A percentile compares a stretch with the other conserved stretches of the same genome.
These are phyloP conservation scores for Syncephalastrum contaminatum DNA, from an alignment of 371 early-diverging fungal species.

Conservation along the genomic window DNA sequence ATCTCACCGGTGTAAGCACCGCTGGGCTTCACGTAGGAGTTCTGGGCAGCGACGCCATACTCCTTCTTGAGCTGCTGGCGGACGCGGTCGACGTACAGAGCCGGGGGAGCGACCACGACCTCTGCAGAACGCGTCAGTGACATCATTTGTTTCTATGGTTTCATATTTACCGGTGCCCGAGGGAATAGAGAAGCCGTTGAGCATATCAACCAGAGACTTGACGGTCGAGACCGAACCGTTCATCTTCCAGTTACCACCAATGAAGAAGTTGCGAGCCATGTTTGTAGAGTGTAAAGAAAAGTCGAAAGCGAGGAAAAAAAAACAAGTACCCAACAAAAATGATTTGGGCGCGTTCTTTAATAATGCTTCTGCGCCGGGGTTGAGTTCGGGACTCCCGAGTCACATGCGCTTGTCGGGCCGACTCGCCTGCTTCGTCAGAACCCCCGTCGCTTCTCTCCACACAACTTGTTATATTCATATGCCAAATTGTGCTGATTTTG, in stretches of 20 bases:
- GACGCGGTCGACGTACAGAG: constrained; percentile 86
- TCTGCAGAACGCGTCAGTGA: constrained; percentile 51
- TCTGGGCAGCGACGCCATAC: constrained; percentile 96
- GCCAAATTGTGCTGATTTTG: too few relatives aligned
- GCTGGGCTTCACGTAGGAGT: constrained; percentile 81
- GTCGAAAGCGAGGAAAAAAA: neutral
- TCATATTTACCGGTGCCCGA: constrained; percentile 39
- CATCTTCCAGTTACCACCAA: constrained; percentile 96
- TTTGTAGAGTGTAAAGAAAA: constrained; percentile 3
- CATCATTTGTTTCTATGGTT: constrained; percentile 1
- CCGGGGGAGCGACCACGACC: constrained; percentile 97
- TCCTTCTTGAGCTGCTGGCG: constrained; percentile 74
- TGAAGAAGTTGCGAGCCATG: constrained; percentile 69
- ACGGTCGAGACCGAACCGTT: constrained; percentile 82
- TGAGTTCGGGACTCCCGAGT: constrained; percentile 4
- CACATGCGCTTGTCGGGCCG: constrained; percentile 7
- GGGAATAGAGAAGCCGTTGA: constrained; percentile 68
- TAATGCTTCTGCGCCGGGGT: neutral
- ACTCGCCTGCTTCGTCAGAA: neutral
- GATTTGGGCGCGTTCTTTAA: neutral
- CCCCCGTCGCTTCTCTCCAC: too few relatives aligned
- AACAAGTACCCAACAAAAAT: constrained; percentile 4
- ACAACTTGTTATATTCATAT: too few relatives aligned
- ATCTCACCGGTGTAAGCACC: constrained; percentile 99
- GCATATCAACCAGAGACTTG: constrained; percentile 68